Evolutionary conservation across 1,139 yeast genomes (phyloP), one percentile per base, ranked within the genome.

Genomic region (Meyerozyma sp.): DNA sequence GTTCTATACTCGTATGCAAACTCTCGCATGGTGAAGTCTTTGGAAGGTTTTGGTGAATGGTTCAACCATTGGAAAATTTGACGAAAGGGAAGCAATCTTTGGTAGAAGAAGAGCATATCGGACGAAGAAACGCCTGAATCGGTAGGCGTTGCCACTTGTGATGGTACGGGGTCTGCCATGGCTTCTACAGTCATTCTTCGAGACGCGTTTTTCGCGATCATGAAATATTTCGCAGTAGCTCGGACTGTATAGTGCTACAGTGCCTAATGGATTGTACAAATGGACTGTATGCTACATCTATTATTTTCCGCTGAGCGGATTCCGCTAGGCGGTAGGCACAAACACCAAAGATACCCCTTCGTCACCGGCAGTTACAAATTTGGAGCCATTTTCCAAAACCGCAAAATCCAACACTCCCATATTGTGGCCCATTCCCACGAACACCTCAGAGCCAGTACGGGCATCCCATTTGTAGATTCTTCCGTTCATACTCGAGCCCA

Each of bases 291-390:
- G 34, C 34, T 14, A 30, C 16, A 10, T 20, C 37, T 34, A 18
- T 21, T 11, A 18, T 20, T n/a, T 32, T 32, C n/a, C 16, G 36
- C 21, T 28, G 6, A 28, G 32, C n/a, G n/a, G 36, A n/a, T 32
- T 32, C n/a, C 16, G 36, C 21, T 28, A 28, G 6, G 32, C n/a
- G n/a, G 36, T 13, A 32, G 36, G 36, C 14, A 32, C 36, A 34
- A 82, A 91, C 7, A 93, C 79, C 53, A 93, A 71, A 7, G 95
- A 81, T 30, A 93, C 97, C 52, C 96, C 96, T 62, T 93, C 98
- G 62, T 93, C 98, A 49, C 98, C 98, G n/a, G 97, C 98, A 25
- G 97, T 88, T 36, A 90, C 77, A 41, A 94, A 59, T 58, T 84
- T 82, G 45, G 75, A 75, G 36, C 88, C 91, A 39, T 76, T 67